Base-by-base conservation (phyloP, 2,329 filamentous ascomycete species). In the Cadophora malorum region DNA sequence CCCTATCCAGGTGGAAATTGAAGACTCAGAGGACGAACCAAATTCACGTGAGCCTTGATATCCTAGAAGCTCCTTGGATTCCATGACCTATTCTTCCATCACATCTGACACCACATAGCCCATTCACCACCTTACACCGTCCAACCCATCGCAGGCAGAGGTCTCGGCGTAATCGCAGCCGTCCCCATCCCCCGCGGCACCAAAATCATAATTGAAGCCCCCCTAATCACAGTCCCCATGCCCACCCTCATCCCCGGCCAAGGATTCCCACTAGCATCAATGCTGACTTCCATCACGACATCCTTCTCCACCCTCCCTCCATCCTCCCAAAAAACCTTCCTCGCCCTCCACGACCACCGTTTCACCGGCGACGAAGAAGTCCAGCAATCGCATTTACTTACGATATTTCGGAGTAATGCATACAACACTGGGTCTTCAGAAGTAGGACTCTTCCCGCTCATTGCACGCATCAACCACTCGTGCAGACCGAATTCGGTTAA, bases 81-180 rank as follows among this genome's bases (percentile, higher is more conserved):
- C n/a, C 41, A 5, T 10, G 16, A 6, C 35, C 35, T 38, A 3
- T 38, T 14, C 35, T 3, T 14, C 35, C 4, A 38, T 59, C 6
- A 9, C 3, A 1, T 21, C 19, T 49, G n/a, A 49, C 19, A 49
- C 45, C 7, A 21, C 6, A 2, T 31, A 64, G 63, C 50, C 19
- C 1, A 10, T 12, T 58, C 52, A 47, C 41, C 49, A 2, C n/a
- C 68, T 19, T 72, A 73, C 56, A 75, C 77, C 25, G 67, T 81
- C 62, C 74, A 72, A 28, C 69, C 71, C 4, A 73, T 79, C 5
- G 74, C 77, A 0, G 75, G 75, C 47, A 82, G 81, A 70, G 82
- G 81, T 23, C 77, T 80, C 35, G 82, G 81, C 59, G 78, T 80
- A 63, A 78, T 83, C 67, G 81, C 81, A 0, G 69, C 74, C 4